Conservation (phyloP, 2,329 filamentous ascomycete genomes). For the Aspergillus hiratsukae region DNA sequence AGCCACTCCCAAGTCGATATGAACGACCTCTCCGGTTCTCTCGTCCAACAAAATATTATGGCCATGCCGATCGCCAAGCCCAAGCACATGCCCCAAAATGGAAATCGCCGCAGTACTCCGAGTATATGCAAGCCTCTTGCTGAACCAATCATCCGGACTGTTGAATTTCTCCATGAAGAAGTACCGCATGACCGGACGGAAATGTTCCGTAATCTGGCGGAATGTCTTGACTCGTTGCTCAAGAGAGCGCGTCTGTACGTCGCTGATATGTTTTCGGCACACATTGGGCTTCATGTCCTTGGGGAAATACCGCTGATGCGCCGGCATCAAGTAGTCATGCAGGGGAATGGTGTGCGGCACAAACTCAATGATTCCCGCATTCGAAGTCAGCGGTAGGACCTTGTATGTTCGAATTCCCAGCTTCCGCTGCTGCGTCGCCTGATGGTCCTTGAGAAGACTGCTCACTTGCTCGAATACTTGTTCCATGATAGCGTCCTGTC, state of each 20-base stretch:
- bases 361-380: constrained; percentile 92
- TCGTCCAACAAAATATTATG: constrained; percentile 95
- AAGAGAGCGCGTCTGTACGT: constrained; percentile 64
- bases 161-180: constrained; percentile 96
- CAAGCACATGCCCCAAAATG: constrained; percentile 88
- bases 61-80: constrained; percentile 88
- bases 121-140: constrained; percentile 82
- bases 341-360: constrained; percentile 89
- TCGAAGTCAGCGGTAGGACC: constrained; percentile 80
- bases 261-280: constrained; percentile 75
- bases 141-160: constrained; percentile 95
- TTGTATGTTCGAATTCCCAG: constrained; percentile 95
- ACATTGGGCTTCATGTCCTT: constrained; percentile 70
- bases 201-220: constrained; percentile 71
- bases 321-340: constrained; percentile 86
- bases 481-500: constrained; percentile 98
- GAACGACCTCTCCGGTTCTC: constrained; percentile 85
- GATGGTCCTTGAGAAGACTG: constrained; percentile 78
- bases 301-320: constrained; percentile 81
- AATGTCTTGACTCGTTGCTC: constrained; percentile 71
- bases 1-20: constrained; percentile 94
- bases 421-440: constrained; percentile 79
- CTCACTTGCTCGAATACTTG: constrained; percentile 98
- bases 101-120: constrained; percentile 91
- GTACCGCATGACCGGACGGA: constrained; percentile 90